Percentiles rank a stretch among this genome's conserved stretches.
phyloP scores from a whole-genome alignment of 148 eudicot species.

The Cornus controversa region DNA sequence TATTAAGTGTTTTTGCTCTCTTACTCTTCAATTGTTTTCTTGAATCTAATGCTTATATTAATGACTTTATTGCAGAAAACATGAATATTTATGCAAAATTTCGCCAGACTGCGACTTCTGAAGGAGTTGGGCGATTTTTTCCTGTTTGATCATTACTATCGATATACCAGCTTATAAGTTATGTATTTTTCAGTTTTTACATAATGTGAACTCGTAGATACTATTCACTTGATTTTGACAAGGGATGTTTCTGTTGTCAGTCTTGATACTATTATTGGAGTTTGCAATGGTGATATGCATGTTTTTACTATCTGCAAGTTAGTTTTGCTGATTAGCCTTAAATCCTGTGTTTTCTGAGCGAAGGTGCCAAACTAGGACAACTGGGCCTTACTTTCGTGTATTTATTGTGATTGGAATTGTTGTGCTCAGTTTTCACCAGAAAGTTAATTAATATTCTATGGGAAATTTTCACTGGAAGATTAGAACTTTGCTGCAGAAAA shows the following conservation, averaged over 20 bases:
- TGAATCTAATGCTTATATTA: background rate
- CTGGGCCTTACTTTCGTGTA: too few relatives aligned
- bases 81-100: background rate
- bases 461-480: too few relatives aligned
- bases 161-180: background rate
- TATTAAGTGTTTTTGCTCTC: background rate
- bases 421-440: too few relatives aligned
- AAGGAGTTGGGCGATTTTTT: background rate
- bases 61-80: slow-evolving; percentile 9
- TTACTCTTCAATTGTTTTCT: background rate
- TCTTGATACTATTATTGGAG: background rate
- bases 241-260: background rate
- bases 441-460: too few relatives aligned
- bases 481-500: too few relatives aligned
- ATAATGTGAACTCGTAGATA: background rate
- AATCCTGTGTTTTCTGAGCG: too few relatives aligned
- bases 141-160: background rate
- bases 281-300: background rate
- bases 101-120: too few relatives aligned
- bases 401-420: too few relatives aligned
- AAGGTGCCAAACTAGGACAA: too few relatives aligned
- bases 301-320: background rate
- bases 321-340: background rate
- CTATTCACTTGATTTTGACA: background rate
- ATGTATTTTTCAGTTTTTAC: background rate